Conservation (phyloP, 768 basidiomycete species). For the Daedaleopsis sinensis region DNA sequence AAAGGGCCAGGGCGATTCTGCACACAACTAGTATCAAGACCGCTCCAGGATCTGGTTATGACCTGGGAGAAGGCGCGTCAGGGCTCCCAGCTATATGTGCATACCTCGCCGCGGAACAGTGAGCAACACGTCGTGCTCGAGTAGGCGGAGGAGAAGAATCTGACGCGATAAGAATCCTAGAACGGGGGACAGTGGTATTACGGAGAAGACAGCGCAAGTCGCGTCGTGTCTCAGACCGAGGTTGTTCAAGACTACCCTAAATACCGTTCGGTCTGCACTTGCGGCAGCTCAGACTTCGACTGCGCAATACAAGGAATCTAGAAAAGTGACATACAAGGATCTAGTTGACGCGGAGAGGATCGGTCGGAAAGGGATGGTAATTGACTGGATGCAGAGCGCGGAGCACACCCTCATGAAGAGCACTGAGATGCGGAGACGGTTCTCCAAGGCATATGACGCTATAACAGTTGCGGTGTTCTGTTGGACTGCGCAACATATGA, state of each 20-base stretch:
- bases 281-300: conserved; percentile 8
- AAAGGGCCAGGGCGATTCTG: conserved; percentile 37
- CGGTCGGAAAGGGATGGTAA: conserved; percentile 16
- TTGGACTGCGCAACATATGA: conserved; percentile 28
- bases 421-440: conserved; percentile 17
- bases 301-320: neutral
- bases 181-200: conserved; percentile 32
- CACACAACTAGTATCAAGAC: conserved; percentile 45
- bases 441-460: conserved; percentile 19
- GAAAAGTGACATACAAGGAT: conserved; percentile 15
- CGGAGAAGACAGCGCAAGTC: conserved; percentile 33
- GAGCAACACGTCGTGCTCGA: neutral
- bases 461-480: conserved; percentile 29
- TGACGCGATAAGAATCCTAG: conserved; percentile 14
- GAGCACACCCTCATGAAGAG: conserved; percentile 26
- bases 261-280: conserved; percentile 30
- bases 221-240: conserved; percentile 36
- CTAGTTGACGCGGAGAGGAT: conserved; percentile 19
- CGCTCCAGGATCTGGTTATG: conserved; percentile 51
- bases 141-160: neutral
- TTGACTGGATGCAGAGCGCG: conserved; percentile 25
- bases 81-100: conserved; percentile 56
- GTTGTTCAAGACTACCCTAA: conserved; percentile 29
- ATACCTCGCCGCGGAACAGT: conserved; percentile 53
- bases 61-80: conserved; percentile 39